Evolutionary conservation across 768 basidiomycete species (phyloP).

Genomic region (Coprinellus micaceus): DNA sequence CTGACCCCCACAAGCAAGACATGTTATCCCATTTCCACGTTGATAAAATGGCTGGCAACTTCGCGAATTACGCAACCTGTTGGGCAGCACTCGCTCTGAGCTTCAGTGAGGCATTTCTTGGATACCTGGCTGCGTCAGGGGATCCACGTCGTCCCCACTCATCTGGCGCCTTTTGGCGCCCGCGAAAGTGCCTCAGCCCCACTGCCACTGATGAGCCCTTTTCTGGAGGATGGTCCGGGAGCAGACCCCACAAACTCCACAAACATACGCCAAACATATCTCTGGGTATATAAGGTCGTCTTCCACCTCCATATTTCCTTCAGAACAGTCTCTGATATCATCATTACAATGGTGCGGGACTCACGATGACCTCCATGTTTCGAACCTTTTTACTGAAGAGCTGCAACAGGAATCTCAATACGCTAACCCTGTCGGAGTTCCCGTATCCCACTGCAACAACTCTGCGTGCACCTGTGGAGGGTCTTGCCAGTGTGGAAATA

Average conservation of each 20-base stretch:
- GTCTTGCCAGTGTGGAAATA: constrained; percentile 1
- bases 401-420: constrained; percentile 1
- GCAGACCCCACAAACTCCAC: not conserved
- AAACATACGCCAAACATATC: not conserved
- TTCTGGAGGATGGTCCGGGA: not conserved
- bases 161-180: too few species aligned
- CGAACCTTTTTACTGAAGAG: too few species aligned
- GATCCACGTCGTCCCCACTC: too few species aligned
- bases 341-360: not conserved
- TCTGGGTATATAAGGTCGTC: not conserved
- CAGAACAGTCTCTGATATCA: not conserved
- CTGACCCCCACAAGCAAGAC: too few species aligned
- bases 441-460: not conserved
- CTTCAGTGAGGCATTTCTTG: constrained; percentile 6
- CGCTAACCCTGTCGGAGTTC: not conserved
- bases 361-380: too few species aligned
- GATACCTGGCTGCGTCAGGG: too few species aligned
- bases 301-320: not conserved
- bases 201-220: not conserved
- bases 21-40: too few species aligned
- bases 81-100: too few species aligned
- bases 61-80: too few species aligned
- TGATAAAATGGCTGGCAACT: too few species aligned
- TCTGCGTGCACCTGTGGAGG: not conserved
- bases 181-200: too few species aligned